phyloP scores from a whole-genome alignment of 1,284 basidiomycete genomes.

The Melampsora larici-populina region DNA sequence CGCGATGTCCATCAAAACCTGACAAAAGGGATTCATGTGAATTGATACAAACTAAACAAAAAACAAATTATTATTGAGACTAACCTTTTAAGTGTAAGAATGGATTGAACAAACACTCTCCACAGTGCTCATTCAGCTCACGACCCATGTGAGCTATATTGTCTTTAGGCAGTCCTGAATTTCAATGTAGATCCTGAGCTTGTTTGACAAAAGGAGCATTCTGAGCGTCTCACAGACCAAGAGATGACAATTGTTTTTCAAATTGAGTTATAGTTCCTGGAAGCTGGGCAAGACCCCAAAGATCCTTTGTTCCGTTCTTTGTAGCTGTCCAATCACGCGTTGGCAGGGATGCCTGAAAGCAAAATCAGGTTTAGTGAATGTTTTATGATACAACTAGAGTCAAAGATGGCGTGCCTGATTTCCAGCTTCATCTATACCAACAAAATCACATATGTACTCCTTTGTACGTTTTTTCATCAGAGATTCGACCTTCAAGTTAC shows the following conservation, averaged over 20 bases:
- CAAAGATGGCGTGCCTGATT: no score
- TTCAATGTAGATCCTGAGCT: neutral
- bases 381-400: no score
- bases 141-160: neutral
- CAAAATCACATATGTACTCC: no score
- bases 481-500: no score
- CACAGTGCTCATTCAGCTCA: neutral
- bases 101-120: neutral
- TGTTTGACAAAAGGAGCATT: neutral
- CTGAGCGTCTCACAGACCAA: neutral
- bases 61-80: no score
- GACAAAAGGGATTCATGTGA: neutral
- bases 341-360: no score
- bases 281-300: neutral
- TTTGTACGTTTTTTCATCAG: no score
- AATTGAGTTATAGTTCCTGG: neutral
- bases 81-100: neutral
- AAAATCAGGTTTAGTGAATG: no score
- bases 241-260: neutral
- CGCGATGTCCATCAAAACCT: constrained; percentile 53
- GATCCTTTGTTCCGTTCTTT: no score
- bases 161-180: neutral
- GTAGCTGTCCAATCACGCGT: no score
- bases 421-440: no score
- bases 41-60: no score